A percentile compares a stretch with the other conserved stretches of the same genome.
phyloP scores from a whole-genome alignment of 2,329 filamentous ascomycete genomes.

The Hymenotorrendiella dingleyae region DNA sequence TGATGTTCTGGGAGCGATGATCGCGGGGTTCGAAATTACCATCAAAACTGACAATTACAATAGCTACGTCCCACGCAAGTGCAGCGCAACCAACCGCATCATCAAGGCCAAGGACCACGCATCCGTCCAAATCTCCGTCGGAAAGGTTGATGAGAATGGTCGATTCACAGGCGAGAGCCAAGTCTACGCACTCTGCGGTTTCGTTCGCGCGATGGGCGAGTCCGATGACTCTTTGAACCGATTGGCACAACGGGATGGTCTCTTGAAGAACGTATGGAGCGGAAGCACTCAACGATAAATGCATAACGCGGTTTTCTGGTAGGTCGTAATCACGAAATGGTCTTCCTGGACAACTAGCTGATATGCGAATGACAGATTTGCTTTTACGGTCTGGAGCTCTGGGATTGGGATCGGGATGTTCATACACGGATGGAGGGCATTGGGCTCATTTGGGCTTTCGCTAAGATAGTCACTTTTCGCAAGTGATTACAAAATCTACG shows the following conservation, averaged over 20 bases:
- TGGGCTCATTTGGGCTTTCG: slow-evolving; percentile 24
- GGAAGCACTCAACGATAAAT: slow-evolving; percentile 37
- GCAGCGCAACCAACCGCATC: slow-evolving; percentile 98
- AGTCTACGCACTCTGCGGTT: slow-evolving; percentile 94
- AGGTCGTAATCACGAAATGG: slow-evolving; percentile 10
- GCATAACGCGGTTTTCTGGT: slow-evolving; percentile 27
- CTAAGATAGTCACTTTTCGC: slow-evolving; percentile 29
- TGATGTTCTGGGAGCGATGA: slow-evolving; percentile 18
- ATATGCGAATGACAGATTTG: slow-evolving; percentile 23
- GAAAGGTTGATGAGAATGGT: slow-evolving; percentile 98
- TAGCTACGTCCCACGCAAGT: slow-evolving; percentile 98
- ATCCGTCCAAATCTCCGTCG: slow-evolving; percentile 93
- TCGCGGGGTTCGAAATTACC: slow-evolving; percentile 6
- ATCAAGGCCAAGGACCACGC: slow-evolving; percentile 99
- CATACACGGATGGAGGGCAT: slow-evolving; percentile 18
- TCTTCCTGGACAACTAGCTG: slow-evolving; percentile 13
- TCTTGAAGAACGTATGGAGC: slow-evolving; percentile 96
- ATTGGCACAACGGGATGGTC: slow-evolving; percentile 89
- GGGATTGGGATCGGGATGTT: slow-evolving; percentile 17
- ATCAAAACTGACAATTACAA: slow-evolving; percentile 12
- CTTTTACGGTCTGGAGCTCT: slow-evolving; percentile 20
- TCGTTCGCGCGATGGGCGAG: slow-evolving; percentile 97
- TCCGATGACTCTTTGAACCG: slow-evolving; percentile 94
- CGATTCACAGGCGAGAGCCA: slow-evolving; percentile 92
- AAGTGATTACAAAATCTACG: slow-evolving; percentile 29